A percentile compares a stretch with the other conserved stretches of the same genome.
phyloP scores from a whole-genome alignment of 345 rosid species.

The Ailanthus altissimus region DNA sequence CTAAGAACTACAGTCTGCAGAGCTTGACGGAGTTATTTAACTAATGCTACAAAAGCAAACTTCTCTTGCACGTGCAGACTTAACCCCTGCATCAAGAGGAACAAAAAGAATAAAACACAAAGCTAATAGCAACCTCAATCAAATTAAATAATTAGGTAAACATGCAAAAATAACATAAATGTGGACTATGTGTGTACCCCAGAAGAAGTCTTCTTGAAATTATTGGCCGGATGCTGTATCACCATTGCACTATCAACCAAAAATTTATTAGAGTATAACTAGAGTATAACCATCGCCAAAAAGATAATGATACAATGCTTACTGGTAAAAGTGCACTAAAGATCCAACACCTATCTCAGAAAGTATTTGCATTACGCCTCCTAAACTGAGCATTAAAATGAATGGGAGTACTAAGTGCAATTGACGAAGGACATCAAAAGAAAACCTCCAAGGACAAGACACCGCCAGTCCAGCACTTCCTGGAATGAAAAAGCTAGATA shows the following conservation, averaged over 20 bases:
- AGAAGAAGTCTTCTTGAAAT: constrained; percentile 30
- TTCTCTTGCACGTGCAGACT: constrained; percentile 44
- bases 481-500: constrained; percentile 63
- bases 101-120: constrained; percentile 15
- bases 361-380: constrained; percentile 60
- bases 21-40: constrained; percentile 26
- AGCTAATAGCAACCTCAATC: constrained; percentile 10
- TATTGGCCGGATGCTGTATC: constrained; percentile 36
- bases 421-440: constrained; percentile 81
- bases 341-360: constrained; percentile 59
- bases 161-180: neutral
- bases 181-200: constrained; percentile 12
- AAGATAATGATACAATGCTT: constrained; percentile 21
- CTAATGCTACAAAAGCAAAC: constrained; percentile 45
- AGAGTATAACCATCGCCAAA: neutral
- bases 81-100: constrained; percentile 49
- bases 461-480: constrained; percentile 93
- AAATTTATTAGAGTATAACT: constrained; percentile 18
- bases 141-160: neutral
- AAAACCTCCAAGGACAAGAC: constrained; percentile 63
- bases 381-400: constrained; percentile 40
- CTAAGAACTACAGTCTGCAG: constrained; percentile 36
- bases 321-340: constrained; percentile 46
- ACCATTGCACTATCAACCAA: constrained; percentile 37
- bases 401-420: constrained; percentile 71